Percentiles rank a stretch among this genome's conserved stretches.
These are phyloP conservation scores for Nakazawaea holstii DNA, from an alignment of 805 yeast species.

Conservation along the genomic window DNA sequence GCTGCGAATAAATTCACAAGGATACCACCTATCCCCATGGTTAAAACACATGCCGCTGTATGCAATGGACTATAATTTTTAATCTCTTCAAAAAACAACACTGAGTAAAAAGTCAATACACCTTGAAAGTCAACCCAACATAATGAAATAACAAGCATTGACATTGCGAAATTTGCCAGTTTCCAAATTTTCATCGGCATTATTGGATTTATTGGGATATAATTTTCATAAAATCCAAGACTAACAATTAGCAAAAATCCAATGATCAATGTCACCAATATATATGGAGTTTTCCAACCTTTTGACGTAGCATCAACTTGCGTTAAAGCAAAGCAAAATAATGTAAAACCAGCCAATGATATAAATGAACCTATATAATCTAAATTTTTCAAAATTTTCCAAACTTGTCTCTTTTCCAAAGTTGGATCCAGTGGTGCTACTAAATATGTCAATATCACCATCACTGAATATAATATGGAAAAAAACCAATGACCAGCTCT, in stretches of 20 bases:
- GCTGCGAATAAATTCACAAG: conserved; percentile 42
- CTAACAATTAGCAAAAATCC: conserved; percentile 29
- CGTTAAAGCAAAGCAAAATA: conserved; percentile 38
- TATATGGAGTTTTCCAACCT: conserved; percentile 43
- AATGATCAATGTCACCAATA: conserved; percentile 35
- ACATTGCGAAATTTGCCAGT: conserved; percentile 30
- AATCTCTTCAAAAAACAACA: conserved; percentile 38
- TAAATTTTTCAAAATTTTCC: conserved; percentile 19
- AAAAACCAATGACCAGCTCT: conserved; percentile 35
- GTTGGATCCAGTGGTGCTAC: conserved; percentile 31
- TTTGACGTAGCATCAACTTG: conserved; percentile 34
- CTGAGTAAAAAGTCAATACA: conserved; percentile 30
- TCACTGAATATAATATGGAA: conserved; percentile 29
- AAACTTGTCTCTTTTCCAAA: conserved; percentile 21
- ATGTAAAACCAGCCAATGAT: conserved; percentile 32
- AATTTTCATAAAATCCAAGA: conserved; percentile 32
- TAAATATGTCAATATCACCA: conserved; percentile 14
- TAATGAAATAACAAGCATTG: conserved; percentile 31
- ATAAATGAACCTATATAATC: conserved; percentile 41
- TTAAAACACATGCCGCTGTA: conserved; percentile 37
- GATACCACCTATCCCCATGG: conserved; percentile 38
- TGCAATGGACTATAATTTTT: conserved; percentile 31
- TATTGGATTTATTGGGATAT: conserved; percentile 35
- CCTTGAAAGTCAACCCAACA: conserved; percentile 41
- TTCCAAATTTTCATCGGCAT: conserved; percentile 42